Evolutionary conservation across 805 yeast genomes (phyloP).

Genomic region (Candida dendrica): DNA sequence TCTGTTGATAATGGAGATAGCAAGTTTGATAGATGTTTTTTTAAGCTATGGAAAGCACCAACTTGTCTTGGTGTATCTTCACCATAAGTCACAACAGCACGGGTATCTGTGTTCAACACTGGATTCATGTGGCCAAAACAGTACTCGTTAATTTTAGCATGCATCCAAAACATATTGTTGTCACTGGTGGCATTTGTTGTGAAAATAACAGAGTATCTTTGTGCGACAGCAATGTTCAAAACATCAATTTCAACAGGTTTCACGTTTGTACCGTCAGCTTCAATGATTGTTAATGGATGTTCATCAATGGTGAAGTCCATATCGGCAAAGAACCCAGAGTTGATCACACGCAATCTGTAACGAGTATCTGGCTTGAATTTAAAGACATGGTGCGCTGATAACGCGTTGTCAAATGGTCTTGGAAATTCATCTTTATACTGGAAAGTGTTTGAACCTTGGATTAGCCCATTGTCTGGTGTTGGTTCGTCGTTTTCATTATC

Average conservation of each 20-base stretch:
- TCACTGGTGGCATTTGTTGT: conserved; percentile 39
- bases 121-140: conserved; percentile 29
- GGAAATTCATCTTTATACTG: conserved; percentile 20
- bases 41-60: conserved; percentile 6
- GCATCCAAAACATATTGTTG: conserved; percentile 35
- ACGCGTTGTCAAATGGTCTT: conserved; percentile 10
- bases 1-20: conserved; percentile 8
- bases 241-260: conserved; percentile 35
- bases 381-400: conserved; percentile 14
- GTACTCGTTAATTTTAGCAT: conserved; percentile 28
- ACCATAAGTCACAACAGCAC: conserved; percentile 27
- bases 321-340: conserved; percentile 44
- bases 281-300: conserved; percentile 43
- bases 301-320: conserved; percentile 43
- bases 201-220: conserved; percentile 53
- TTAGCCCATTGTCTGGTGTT: conserved; percentile 37
- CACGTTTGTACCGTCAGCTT: conserved; percentile 46
- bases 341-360: conserved; percentile 40
- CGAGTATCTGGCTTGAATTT: conserved; percentile 34
- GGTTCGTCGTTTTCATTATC: conserved; percentile 43
- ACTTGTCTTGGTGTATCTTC: conserved; percentile 1
- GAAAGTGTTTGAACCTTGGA: conserved; percentile 31
- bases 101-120: conserved; percentile 24
- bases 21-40: conserved; percentile 1
- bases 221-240: conserved; percentile 53